Percentiles rank a stretch among this genome's conserved stretches.
These are phyloP conservation scores for Talaromyces proteolyticus DNA, from an alignment of 495 filamentous ascomycete species.

Conservation along the genomic window DNA sequence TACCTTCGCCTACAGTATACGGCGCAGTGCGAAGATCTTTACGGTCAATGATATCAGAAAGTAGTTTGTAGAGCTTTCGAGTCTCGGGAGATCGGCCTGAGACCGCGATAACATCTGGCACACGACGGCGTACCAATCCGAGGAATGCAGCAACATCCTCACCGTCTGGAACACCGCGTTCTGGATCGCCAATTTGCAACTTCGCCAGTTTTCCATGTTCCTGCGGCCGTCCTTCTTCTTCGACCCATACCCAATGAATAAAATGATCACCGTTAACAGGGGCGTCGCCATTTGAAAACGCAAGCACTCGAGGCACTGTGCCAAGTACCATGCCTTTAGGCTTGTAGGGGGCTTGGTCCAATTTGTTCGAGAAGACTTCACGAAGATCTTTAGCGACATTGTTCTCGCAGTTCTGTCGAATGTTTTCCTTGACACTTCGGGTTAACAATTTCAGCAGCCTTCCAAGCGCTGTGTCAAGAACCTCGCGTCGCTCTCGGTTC, in stretches of 20 bases:
- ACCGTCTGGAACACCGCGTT: slow-evolving; percentile 56
- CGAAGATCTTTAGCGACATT: slow-evolving; percentile 75
- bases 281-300: slow-evolving; percentile 71
- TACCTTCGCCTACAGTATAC: slow-evolving; percentile 60
- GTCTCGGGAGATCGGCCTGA: slow-evolving; percentile 89
- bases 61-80: slow-evolving; percentile 69
- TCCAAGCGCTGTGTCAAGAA: slow-evolving; percentile 70
- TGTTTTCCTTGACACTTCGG: slow-evolving; percentile 86
- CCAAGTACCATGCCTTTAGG: slow-evolving; percentile 90
- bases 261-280: slow-evolving; percentile 70
- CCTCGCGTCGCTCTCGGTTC: slow-evolving; percentile 80
- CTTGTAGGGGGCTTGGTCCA: slow-evolving; percentile 95
- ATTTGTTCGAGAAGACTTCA: slow-evolving; percentile 74
- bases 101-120: slow-evolving; percentile 85
- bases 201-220: slow-evolving; percentile 84
- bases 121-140: slow-evolving; percentile 65
- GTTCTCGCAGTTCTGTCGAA: slow-evolving; percentile 88
- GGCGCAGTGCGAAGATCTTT: slow-evolving; percentile 68
- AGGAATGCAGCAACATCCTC: slow-evolving; percentile 60
- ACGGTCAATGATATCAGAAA: slow-evolving; percentile 68
- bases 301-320: slow-evolving; percentile 79
- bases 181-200: slow-evolving; percentile 62
- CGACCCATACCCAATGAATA: slow-evolving; percentile 85
- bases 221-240: slow-evolving; percentile 83
- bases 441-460: slow-evolving; percentile 82